A percentile compares a stretch with the other conserved stretches of the same genome.
Conservation (phyloP, 768 basidiomycete species). For the Pleurotus cornucopiae region DNA sequence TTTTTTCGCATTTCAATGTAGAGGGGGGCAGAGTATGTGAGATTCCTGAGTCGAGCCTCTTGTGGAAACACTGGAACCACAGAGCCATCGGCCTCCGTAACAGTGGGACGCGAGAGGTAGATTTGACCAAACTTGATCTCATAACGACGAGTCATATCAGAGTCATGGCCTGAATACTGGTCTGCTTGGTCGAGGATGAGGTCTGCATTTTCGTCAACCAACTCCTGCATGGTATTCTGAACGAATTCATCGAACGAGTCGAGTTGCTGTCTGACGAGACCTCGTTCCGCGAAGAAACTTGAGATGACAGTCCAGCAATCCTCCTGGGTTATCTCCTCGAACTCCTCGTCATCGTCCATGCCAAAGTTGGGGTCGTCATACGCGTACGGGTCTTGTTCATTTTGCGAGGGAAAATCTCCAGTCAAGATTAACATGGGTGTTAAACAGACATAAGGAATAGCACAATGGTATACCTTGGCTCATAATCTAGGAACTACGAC, state of each 20-base stretch:
- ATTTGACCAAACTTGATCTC: slow-evolving; percentile 98
- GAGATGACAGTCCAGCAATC: slow-evolving; percentile 96
- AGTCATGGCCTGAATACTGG: slow-evolving; percentile 88
- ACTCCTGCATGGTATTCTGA: slow-evolving; percentile 98
- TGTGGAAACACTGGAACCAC: slow-evolving; percentile 95
- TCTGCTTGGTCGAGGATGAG: slow-evolving; percentile 95
- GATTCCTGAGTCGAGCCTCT: slow-evolving; percentile 89
- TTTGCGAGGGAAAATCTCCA: slow-evolving; percentile 39
- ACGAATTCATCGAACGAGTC: slow-evolving; percentile 99
- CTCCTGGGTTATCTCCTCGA: slow-evolving; percentile 84
- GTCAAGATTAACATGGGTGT: slow-evolving; percentile 27
- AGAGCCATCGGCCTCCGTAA: slow-evolving; percentile 93
- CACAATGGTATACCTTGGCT: slow-evolving; percentile 45
- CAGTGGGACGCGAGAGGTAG: slow-evolving; percentile 90
- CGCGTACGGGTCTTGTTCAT: slow-evolving; percentile 44
- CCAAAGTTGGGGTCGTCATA: slow-evolving; percentile 61
- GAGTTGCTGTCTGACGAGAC: slow-evolving; percentile 95
- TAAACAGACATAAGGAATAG: slow-evolving; percentile 17
- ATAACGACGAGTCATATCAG: slow-evolving; percentile 83
- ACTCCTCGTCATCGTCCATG: slow-evolving; percentile 49
- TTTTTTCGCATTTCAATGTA: slow-evolving; percentile 95
- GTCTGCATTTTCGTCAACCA: slow-evolving; percentile 95
- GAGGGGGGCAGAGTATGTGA: slow-evolving; percentile 94
- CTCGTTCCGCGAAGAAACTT: slow-evolving; percentile 95
- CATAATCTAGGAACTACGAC: slow-evolving; percentile 28